Evolutionary conservation across 257 asterid species (phyloP).

Genomic region (Solanum sitiens): DNA sequence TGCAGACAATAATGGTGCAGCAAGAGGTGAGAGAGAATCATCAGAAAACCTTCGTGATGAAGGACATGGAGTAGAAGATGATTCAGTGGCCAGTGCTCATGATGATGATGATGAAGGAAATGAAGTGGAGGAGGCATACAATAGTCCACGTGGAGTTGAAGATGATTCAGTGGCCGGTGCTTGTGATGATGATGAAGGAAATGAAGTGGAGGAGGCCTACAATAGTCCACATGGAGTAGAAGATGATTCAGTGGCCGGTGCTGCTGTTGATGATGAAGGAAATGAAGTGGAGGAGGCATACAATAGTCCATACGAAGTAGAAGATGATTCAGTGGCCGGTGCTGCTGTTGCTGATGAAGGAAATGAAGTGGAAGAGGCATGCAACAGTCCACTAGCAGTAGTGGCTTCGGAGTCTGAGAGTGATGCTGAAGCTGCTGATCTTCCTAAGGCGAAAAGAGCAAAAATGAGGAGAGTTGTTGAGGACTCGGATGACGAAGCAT

Average conservation of each 20-base stretch:
- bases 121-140: background rate
- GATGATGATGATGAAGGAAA: constrained; percentile 5
- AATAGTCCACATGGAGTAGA: constrained; percentile 4
- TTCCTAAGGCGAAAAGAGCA: constrained; percentile 34
- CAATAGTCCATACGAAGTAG: constrained; percentile 2
- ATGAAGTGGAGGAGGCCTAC: background rate
- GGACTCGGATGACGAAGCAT: constrained; percentile 55
- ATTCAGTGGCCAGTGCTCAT: background rate
- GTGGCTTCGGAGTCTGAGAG: constrained; percentile 28
- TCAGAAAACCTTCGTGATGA: constrained; percentile 10
- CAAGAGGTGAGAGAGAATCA: constrained; percentile 19
- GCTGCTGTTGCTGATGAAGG: background rate
- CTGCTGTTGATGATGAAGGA: background rate
- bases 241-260: background rate
- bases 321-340: background rate
- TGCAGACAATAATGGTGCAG: constrained; percentile 9
- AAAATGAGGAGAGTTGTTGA: constrained; percentile 35
- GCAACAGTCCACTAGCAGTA: constrained; percentile 25
- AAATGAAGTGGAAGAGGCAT: background rate
- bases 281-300: background rate
- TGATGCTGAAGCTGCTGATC: constrained; percentile 19
- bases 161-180: background rate
- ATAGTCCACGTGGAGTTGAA: constrained; percentile 1
- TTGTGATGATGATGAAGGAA: background rate
- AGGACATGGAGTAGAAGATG: background rate